Conservation (phyloP, 2,329 filamentous ascomycete genomes). For the Ilyonectria robusta region DNA sequence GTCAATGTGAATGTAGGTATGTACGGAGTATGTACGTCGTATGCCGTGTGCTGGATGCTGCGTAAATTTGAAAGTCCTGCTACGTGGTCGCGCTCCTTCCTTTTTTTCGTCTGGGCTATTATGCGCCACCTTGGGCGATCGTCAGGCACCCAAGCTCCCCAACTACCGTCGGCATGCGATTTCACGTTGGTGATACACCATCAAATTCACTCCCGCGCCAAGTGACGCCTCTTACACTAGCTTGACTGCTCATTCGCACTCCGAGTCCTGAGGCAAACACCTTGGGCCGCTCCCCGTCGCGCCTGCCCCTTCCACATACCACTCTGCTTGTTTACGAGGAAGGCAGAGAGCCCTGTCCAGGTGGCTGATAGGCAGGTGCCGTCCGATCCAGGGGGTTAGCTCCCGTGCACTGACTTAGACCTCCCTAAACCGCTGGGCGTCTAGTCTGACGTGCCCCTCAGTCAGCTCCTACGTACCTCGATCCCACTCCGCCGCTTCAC, state of each 20-base stretch:
- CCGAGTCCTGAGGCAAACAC: background rate
- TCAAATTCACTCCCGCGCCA: slow-evolving; percentile 1
- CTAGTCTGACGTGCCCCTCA: slow-evolving; percentile 43
- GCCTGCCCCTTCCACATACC: background rate
- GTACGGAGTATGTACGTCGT: too few species aligned
- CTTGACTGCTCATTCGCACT: slow-evolving; percentile 1
- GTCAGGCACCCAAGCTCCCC: slow-evolving; percentile 7
- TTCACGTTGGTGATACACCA: background rate
- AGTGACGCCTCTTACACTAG: slow-evolving; percentile 1
- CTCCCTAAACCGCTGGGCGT: slow-evolving; percentile 26
- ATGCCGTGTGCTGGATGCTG: too few species aligned
- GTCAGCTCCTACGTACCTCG: slow-evolving; percentile 25
- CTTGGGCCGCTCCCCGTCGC: background rate
- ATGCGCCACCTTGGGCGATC: slow-evolving; percentile 8
- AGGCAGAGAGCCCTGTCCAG: background rate
- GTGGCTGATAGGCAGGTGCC: slow-evolving; percentile 11
- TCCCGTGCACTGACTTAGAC: slow-evolving; percentile 24
- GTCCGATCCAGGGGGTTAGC: slow-evolving; percentile 6
- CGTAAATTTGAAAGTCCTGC: background rate
- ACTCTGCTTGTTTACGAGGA: background rate
- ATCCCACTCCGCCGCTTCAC: slow-evolving; percentile 5
- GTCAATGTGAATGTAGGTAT: background rate
- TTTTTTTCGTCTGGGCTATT: slow-evolving; percentile 1
- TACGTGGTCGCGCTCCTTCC: background rate
- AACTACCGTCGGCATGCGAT: slow-evolving; percentile 1